Evolutionary conservation across 2,329 filamentous ascomycete genomes (phyloP).

Genomic region (Epichloe festucae): DNA sequence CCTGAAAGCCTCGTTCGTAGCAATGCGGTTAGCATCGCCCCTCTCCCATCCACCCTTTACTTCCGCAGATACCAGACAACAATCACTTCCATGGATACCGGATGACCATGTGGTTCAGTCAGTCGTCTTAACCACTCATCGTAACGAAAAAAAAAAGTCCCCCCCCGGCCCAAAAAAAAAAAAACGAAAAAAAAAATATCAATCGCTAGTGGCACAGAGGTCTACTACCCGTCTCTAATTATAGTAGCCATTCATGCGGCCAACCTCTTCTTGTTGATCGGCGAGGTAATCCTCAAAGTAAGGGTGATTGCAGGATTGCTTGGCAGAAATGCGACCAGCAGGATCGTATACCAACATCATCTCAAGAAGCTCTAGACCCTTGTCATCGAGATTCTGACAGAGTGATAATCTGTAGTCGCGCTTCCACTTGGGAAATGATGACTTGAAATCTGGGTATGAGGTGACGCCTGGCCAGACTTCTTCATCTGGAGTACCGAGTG

Average conservation of each 20-base stretch:
- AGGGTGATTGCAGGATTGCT: conserved; percentile 71
- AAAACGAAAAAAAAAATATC: not conserved
- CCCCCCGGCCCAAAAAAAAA: not conserved
- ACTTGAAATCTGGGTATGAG: conserved; percentile 89
- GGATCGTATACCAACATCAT: conserved; percentile 77
- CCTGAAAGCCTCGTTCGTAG: conserved; percentile 9
- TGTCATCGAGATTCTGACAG: conserved; percentile 60
- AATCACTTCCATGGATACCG: not conserved
- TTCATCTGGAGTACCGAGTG: conserved; percentile 75
- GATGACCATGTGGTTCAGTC: not conserved
- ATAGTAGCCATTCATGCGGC: conserved; percentile 23
- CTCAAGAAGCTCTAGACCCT: conserved; percentile 54
- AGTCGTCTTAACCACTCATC: not conserved
- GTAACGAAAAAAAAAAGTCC: not conserved
- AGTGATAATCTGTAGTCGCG: conserved; percentile 53
- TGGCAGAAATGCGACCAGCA: conserved; percentile 74
- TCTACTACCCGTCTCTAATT: conserved; percentile 17
- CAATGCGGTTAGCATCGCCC: not conserved
- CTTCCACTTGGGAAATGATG: conserved; percentile 83
- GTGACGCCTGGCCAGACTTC: conserved; percentile 79
- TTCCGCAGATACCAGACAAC: too few species aligned
- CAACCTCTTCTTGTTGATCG: conserved; percentile 16
- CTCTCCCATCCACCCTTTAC: not conserved
- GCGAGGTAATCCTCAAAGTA: conserved; percentile 50
- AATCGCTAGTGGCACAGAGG: conserved; percentile 13